phyloP scores from a whole-genome alignment of 306 rosid species.

The Castanospermum australe region DNA sequence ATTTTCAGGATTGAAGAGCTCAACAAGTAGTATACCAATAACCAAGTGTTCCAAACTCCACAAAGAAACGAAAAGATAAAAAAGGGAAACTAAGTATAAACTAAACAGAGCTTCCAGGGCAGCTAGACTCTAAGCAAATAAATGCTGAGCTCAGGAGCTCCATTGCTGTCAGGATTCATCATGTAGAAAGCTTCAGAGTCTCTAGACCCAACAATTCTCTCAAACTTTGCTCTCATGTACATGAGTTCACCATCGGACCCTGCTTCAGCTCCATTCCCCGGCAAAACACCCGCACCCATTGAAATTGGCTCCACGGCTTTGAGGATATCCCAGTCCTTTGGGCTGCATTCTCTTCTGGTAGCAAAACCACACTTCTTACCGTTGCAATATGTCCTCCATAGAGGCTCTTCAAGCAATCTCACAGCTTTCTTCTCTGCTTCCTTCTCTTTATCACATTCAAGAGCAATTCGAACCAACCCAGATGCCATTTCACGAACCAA shows the following conservation, averaged over 20 bases:
- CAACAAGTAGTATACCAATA: conserved; percentile 34
- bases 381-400: conserved; percentile 93
- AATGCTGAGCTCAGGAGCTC: conserved; percentile 95
- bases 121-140: conserved; percentile 89
- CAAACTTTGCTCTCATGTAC: conserved; percentile 99
- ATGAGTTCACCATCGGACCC: conserved; percentile 67
- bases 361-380: conserved; percentile 96
- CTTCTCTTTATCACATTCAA: conserved; percentile 80
- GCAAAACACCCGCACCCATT: conserved; percentile 97
- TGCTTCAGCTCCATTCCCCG: conserved; percentile 43
- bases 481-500: conserved; percentile 98
- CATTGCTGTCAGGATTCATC: conserved; percentile 99
- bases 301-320: conserved; percentile 92
- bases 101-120: conserved; percentile 23
- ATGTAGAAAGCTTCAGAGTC: conserved; percentile 99
- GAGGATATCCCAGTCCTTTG: conserved; percentile 80
- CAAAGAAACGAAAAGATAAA: conserved; percentile 22
- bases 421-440: conserved; percentile 39
- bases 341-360: conserved; percentile 78
- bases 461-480: conserved; percentile 89
- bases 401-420: conserved; percentile 75
- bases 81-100: conserved; percentile 27
- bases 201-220: conserved; percentile 96
- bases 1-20: conserved; percentile 43
- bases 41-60: conserved; percentile 36